Evolutionary conservation across 208 protist species (phyloP).

Genomic region (Wallacemonas sp.): DNA sequence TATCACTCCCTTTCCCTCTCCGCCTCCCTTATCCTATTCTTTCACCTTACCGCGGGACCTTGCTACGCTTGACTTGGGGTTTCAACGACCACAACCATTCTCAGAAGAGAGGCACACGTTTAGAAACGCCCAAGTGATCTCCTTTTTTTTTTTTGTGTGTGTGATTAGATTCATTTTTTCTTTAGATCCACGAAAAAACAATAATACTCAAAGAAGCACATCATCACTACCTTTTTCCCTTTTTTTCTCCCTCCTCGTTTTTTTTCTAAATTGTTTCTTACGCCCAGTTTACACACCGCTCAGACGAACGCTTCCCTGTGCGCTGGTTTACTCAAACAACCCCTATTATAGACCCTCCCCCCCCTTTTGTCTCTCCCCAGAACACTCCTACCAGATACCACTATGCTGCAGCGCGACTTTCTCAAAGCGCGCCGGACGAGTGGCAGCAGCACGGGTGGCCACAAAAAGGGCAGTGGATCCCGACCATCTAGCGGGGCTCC

Average conservation of each 20-base stretch:
- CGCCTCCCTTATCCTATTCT: no score
- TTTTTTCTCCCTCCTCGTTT: constrained; percentile 8
- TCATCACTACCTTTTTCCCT: not conserved
- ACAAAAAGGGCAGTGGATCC: constrained; percentile 2
- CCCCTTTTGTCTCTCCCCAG: not conserved
- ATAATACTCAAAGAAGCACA: no score
- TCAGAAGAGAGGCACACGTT: no score
- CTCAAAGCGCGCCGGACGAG: constrained; percentile 22
- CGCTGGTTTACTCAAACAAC: no score
- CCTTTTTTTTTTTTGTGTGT: not conserved
- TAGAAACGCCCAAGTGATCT: no score
- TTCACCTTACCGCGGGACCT: no score
- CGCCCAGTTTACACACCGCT: not conserved
- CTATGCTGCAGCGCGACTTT: constrained; percentile 39
- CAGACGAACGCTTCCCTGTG: no score
- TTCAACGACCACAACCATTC: no score
- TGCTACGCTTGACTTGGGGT: no score
- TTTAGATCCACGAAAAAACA: no score
- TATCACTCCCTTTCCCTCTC: no score
- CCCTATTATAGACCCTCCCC: no score
- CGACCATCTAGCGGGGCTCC: constrained; percentile 10
- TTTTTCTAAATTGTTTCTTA: not conserved
- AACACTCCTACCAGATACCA: not conserved
- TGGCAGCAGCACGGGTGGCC: constrained; percentile 4
- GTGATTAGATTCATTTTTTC: constrained; percentile 9